A percentile compares a stretch with the other conserved stretches of the same genome.
phyloP scores from a whole-genome alignment of 192 early-diverging fungal genomes.

The Oehlia diaphana region DNA sequence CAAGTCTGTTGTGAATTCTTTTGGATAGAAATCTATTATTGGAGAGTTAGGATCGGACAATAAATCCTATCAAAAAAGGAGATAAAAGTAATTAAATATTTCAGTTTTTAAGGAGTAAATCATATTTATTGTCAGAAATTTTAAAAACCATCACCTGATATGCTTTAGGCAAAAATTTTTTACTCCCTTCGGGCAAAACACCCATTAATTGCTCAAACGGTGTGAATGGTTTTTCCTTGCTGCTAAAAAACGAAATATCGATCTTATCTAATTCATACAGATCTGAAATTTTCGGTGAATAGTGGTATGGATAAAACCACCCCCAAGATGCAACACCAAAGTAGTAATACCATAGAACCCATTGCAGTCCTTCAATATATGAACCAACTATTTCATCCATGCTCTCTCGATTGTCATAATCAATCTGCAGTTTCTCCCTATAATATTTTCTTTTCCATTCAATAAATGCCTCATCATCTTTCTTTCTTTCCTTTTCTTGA shows the following conservation, averaged over 20 bases:
- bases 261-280: constrained; percentile 53
- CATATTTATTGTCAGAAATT: neutral
- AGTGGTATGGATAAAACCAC: constrained; percentile 99
- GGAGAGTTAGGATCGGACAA: constrained; percentile 85
- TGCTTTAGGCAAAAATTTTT: constrained; percentile 76
- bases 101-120: neutral
- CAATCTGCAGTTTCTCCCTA: constrained; percentile 51
- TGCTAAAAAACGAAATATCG: constrained; percentile 37
- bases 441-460: constrained; percentile 60
- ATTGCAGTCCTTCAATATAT: constrained; percentile 94
- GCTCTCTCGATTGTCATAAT: constrained; percentile 40
- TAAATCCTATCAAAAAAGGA: constrained; percentile 51
- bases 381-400: constrained; percentile 64
- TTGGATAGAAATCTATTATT: constrained; percentile 95
- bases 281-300: constrained; percentile 85
- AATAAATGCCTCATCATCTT: constrained; percentile 77
- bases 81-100: neutral
- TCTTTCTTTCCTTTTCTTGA: constrained; percentile 65
- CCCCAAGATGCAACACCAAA: constrained; percentile 95
- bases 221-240: constrained; percentile 68
- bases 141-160: constrained; percentile 54
- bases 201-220: constrained; percentile 99
- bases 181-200: constrained; percentile 87
- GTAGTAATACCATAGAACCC: constrained; percentile 98
- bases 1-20: constrained; percentile 87